Evolutionary conservation across 2,329 filamentous ascomycete genomes (phyloP).

Genomic region (Paracorniculantispora psalliotae): DNA sequence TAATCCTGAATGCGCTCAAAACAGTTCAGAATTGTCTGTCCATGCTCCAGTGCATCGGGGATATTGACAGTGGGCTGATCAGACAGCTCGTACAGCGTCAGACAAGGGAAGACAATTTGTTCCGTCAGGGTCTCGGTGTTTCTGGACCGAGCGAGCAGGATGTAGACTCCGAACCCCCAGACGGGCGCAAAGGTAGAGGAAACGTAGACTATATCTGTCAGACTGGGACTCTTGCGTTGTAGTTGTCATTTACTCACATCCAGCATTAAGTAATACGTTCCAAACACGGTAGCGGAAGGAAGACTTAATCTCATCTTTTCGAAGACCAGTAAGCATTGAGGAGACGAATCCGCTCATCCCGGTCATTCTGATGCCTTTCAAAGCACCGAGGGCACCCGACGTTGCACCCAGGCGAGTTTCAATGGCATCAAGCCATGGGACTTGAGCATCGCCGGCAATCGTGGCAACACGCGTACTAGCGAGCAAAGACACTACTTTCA

Average conservation of each 20-base stretch:
- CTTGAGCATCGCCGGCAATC: conserved; percentile 20
- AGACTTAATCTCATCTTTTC: conserved; percentile 31
- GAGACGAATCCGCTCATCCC: conserved; percentile 32
- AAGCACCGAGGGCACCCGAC: conserved; percentile 21
- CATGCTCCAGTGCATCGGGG: conserved; percentile 18
- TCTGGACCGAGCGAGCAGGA: conserved; percentile 15
- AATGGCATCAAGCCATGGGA: conserved; percentile 24
- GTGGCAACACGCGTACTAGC: conserved; percentile 20
- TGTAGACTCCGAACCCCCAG: conserved; percentile 18
- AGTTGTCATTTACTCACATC: conserved; percentile 16
- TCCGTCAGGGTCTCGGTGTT: conserved; percentile 17
- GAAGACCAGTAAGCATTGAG: conserved; percentile 28
- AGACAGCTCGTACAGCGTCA: conserved; percentile 19
- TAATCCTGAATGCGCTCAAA: conserved; percentile 20
- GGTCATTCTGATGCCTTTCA: conserved; percentile 40
- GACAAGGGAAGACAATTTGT: conserved; percentile 18
- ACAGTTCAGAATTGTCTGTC: conserved; percentile 19
- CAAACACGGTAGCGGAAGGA: conserved; percentile 23
- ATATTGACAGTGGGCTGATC: conserved; percentile 18
- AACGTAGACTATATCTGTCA: conserved; percentile 5
- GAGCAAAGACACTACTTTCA: conserved; percentile 10
- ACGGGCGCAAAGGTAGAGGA: conserved; percentile 19
- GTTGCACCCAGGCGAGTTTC: conserved; percentile 23
- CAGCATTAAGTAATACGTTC: conserved; percentile 15
- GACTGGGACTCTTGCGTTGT: too few relatives aligned